phyloP scores from a whole-genome alignment of 2,329 filamentous ascomycete species.

The Trichoderma citrinoviride region DNA sequence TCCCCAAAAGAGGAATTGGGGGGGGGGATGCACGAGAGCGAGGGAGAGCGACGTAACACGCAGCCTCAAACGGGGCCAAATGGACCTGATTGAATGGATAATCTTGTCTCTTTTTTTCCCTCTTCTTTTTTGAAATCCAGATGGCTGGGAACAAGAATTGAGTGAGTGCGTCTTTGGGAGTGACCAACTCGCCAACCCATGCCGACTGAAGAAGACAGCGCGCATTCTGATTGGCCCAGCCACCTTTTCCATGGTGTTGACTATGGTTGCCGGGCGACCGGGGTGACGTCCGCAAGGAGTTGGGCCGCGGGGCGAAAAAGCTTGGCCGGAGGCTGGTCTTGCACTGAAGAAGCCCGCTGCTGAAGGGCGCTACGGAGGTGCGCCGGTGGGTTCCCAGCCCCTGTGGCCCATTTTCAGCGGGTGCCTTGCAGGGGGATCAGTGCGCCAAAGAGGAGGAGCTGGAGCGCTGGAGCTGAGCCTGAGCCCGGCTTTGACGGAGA shows the following conservation, averaged over 20 bases:
- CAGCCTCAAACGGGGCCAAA: background rate
- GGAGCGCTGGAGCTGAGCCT: background rate
- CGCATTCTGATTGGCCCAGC: slow-evolving; percentile 33
- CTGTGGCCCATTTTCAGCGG: background rate
- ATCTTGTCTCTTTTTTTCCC: background rate
- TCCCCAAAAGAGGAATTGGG: slow-evolving; percentile 11
- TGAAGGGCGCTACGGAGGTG: background rate
- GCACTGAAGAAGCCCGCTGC: background rate
- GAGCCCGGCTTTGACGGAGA: background rate
- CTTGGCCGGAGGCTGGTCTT: too few species aligned
- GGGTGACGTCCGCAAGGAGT: slow-evolving; percentile 22
- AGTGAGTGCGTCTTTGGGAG: background rate
- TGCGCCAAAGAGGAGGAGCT: slow-evolving; percentile 8
- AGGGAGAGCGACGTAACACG: slow-evolving; percentile 6
- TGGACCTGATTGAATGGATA: background rate
- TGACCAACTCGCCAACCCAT: slow-evolving; percentile 19
- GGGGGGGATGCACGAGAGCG: background rate
- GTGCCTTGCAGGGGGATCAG: slow-evolving; percentile 17
- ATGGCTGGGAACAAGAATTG: slow-evolving; percentile 16
- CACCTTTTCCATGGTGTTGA: slow-evolving; percentile 34
- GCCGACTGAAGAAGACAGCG: slow-evolving; percentile 16
- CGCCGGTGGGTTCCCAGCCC: background rate
- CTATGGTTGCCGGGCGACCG: slow-evolving; percentile 32
- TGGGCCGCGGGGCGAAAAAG: slow-evolving; percentile 23
- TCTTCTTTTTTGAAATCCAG: background rate